A percentile compares a stretch with the other conserved stretches of the same genome.
Conservation (phyloP, 345 rosid species). For the Populus nigra region DNA sequence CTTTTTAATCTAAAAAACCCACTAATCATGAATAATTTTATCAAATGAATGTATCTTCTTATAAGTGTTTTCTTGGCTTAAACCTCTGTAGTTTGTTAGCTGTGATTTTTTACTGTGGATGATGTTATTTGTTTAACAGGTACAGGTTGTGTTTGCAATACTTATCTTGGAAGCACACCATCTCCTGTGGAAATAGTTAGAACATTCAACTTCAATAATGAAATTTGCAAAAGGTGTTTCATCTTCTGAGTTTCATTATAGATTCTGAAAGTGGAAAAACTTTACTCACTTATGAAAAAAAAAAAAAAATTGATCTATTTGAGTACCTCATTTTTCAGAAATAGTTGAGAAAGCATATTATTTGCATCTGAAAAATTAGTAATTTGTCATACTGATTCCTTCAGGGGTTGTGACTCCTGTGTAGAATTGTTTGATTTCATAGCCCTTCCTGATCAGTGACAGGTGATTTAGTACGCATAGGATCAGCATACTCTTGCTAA, state of each 20-base stretch:
- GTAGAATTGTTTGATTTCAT: background rate
- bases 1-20: background rate
- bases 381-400: too few species aligned
- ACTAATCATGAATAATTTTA: background rate
- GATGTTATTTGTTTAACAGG: constrained; percentile 37
- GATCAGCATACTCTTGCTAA: background rate
- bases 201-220: constrained; percentile 76
- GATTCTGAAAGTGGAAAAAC: background rate
- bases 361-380: too few species aligned
- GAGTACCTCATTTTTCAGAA: background rate
- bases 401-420: background rate
- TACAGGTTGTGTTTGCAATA: constrained; percentile 73
- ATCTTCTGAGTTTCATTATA: constrained; percentile 12
- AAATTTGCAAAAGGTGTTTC: constrained; percentile 63
- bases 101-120: background rate
- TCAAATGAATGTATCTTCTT: background rate
- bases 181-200: constrained; percentile 72
- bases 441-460: background rate
- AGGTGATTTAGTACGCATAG: background rate
- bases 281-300: background rate
- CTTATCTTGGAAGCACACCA: constrained; percentile 52
- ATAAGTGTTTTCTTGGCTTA: background rate
- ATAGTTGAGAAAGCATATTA: background rate
- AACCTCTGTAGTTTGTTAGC: background rate
- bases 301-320: background rate